Evolutionary conservation across 169 alveolate genomes (phyloP).

Genomic region (Pseudocohnilembus persalinus): DNA sequence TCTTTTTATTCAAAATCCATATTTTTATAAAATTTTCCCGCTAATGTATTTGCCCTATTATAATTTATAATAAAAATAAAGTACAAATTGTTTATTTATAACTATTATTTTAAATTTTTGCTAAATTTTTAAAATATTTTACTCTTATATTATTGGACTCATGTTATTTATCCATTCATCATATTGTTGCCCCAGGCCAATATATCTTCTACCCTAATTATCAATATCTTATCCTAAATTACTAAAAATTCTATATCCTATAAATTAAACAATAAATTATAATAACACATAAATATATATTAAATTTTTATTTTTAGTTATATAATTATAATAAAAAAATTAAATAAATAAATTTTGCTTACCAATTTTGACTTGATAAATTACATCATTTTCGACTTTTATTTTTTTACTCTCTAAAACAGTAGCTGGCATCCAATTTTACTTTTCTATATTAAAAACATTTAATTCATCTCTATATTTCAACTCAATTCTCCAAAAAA

Average conservation of each 20-base stretch:
- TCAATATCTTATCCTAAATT: background rate
- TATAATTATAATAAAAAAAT: too few species aligned
- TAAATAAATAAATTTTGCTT: too few species aligned
- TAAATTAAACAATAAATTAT: too few species aligned
- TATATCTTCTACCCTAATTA: background rate
- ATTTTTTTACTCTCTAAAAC: background rate
- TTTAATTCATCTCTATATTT: too few species aligned
- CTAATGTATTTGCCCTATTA: background rate
- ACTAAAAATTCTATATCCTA: background rate
- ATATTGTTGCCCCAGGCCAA: background rate
- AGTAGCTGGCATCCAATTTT: background rate
- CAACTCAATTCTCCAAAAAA: too few species aligned
- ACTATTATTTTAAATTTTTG: too few species aligned
- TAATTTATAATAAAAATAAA: too few species aligned
- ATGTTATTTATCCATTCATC: background rate
- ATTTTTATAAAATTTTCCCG: background rate
- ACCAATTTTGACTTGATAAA: background rate
- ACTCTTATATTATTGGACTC: background rate
- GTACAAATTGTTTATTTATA: background rate
- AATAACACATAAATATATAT: too few species aligned
- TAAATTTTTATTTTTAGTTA: too few species aligned
- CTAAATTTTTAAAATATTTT: too few species aligned
- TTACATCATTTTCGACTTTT: background rate
- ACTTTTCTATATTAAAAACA: background rate
- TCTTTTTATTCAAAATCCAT: background rate